These are phyloP conservation scores for Malus sieversii DNA, from an alignment of 306 rosid species.

Conservation along the genomic window DNA sequence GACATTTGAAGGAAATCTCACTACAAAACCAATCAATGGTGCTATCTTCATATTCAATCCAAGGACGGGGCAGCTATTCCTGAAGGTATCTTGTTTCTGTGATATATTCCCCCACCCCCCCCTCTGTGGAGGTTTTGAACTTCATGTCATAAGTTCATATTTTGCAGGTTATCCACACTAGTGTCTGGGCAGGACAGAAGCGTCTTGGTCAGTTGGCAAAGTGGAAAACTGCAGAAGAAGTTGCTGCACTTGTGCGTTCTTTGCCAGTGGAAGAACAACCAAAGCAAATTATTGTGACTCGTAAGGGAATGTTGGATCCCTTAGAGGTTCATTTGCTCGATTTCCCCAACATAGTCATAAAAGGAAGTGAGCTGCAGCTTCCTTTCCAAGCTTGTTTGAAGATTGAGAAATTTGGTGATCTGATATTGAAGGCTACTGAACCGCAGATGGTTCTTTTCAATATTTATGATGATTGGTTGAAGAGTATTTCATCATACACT, in stretches of 20 bases:
- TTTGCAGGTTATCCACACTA: constrained; percentile 89
- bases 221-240: constrained; percentile 99
- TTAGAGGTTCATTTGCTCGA: constrained; percentile 93
- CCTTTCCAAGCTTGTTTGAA: constrained; percentile 99
- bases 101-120: background rate
- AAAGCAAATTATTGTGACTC: constrained; percentile 94
- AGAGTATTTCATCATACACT: constrained; percentile 94
- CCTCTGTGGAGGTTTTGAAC: background rate
- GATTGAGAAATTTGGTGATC: constrained; percentile 97
- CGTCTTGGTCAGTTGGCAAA: constrained; percentile 99
- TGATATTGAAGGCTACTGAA: constrained; percentile 96
- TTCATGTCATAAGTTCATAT: constrained; percentile 1
- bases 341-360: constrained; percentile 92
- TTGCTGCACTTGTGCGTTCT: constrained; percentile 97
- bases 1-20: constrained; percentile 98
- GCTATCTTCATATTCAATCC: constrained; percentile 97
- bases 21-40: constrained; percentile 97
- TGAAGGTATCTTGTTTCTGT: constrained; percentile 50
- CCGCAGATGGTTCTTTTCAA: constrained; percentile 99
- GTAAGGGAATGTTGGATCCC: constrained; percentile 99
- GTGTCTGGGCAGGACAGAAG: constrained; percentile 99
- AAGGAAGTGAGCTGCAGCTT: constrained; percentile 98
- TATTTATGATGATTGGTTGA: constrained; percentile 98
- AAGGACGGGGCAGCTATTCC: constrained; percentile 91
- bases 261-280: constrained; percentile 99